Base-by-base conservation (phyloP, 345 rosid genomes). In the Eucalyptus leucophloia region DNA sequence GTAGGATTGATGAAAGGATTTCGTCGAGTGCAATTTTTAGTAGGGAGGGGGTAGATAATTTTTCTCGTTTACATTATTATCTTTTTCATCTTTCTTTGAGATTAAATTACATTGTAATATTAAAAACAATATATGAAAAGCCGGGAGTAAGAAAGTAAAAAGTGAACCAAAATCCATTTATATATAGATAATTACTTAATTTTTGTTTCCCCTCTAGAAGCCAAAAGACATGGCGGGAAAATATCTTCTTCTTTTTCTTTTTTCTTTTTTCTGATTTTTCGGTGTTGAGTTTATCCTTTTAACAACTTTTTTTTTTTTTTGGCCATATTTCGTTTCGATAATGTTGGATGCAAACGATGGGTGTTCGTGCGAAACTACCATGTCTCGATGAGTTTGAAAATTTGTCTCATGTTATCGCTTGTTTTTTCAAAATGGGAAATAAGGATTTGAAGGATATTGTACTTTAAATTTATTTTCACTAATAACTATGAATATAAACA, bases 221-320 rank as follows among this genome's bases (percentile, higher is more conserved):
- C 77, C 77, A 65, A n/a, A n/a, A 65, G 77, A n/a, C 24, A 53
- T 11, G 40, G 18, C 16, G 21, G 77, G 77, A 15, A n/a, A 30
- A n/a, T 30, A 65, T 28, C 4, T 28, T 28, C 9, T 51, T 51
- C 1, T 51, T 49, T 1, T 15, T 49, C 1, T 3, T 2, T 4
- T 1, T 7, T n/a, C n/a, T 1, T 8, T 30, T 0, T 62, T 0
- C 17, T 28, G 18, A 6, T 62, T 28, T n/a, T 65, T 65, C 21
- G 9, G 37, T n/a, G 15, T 65, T 15, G 37, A 65, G 77, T 7
- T 65, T 65, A n/a, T 65, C 77, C 37, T 65, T 65, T 65, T 4
- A 28, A 26, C 34, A 0, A 65, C 4, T 4, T n/a, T n/a, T 15
- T 7, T 30, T 28, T 26, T 24, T 62, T 62, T 50, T 50, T 51